Evolutionary conservation across 805 yeast genomes (phyloP), one percentile per base, ranked within the genome.

Genomic region (Cyberlindnera veronae): DNA sequence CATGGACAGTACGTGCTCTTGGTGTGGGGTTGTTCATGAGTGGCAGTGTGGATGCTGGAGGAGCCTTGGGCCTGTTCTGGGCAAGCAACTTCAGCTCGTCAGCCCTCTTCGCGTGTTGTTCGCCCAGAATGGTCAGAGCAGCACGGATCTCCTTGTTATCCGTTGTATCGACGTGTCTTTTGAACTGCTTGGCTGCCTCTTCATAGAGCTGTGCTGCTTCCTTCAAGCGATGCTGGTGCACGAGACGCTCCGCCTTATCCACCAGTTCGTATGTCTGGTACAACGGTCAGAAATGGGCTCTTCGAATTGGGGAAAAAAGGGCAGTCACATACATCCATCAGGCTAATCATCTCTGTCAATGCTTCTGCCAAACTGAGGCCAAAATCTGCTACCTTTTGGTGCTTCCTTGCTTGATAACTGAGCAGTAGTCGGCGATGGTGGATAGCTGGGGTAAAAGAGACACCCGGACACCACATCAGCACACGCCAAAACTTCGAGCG

Each of bases 231-330:
- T 70, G 71, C 32, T 66, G 63, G 22, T 66, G 44, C 1, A 69
- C 65, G 11, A 74, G 67, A 20, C 62, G 55, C 45, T 80, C 84
- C 1, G 84, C 85, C 32, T 63, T 66, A 40, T 71, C 73, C 15
- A 77, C 76, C 4, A 34, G 27, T 6, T 41, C 49, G 24, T 45
- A 45, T 3, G 39, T 21, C 48, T 45, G 36, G 12, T 12, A 8
- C 11, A 7, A 10, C 28, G 24, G 28, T 24, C 13, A 24, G 28
- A 12, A 14, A 12, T 24, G 12, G 28, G 12, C n/a, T 6, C n/a
- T n/a, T n/a, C n/a, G n/a, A n/a, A n/a, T n/a, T n/a, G n/a, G n/a
- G n/a, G n/a, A n/a, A n/a, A n/a, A n/a, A n/a, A n/a, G n/a, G n/a
- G n/a, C n/a, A n/a, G n/a, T n/a, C n/a, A 24, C 28, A 5, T 14